Evolutionary conservation across 2,329 filamentous ascomycete species (phyloP), one percentile per base, ranked within the genome.

Genomic region (Aureobasidium sp.): DNA sequence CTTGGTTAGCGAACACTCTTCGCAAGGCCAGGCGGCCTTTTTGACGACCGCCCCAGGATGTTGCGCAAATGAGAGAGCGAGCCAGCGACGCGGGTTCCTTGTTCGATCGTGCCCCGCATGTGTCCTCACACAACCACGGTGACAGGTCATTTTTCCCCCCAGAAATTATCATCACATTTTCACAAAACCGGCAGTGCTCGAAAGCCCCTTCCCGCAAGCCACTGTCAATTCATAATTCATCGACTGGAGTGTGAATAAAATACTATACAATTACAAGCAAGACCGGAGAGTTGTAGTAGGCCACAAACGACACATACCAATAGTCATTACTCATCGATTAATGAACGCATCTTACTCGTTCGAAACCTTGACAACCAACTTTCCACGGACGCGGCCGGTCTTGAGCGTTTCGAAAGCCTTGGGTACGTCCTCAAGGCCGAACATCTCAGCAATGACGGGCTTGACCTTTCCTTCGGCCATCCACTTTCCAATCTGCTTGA

Each of bases 361-460:
- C 17, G 50, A 49, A 17, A 70, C 65, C 50, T 65, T 64, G 15
- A 78, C 65, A 3, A 87, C 75, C 63, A 88, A 71, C 73, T 88
- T 88, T 0, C 85, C 85, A 63, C 72, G 79, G 1, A 80, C 75
- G 35, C 79, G 75, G 0, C 80, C 79, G 0, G 74, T 79, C 72
- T 81, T 84, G 66, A 87, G 67, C 67, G 77, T 83, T 68, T 79
- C 77, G 70, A 81, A 84, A 1, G 83, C 85, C 66, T 79, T 77
- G 0, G 78, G 76, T 1, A 76, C 79, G 60, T 86, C 78, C 47
- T 82, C 80, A 67, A 83, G 82, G 11, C 75, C 72, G 65, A 79
- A 85, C 1, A 74, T 73, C 61, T 78, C 74, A 66, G 86, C 84
- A 45, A 87, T 70, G 0, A 84, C 75, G 0, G 77, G 69, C 70